These are phyloP conservation scores for Globisporangium sylvaticum DNA, from an alignment of 352 stramenopile species.

Conservation along the genomic window DNA sequence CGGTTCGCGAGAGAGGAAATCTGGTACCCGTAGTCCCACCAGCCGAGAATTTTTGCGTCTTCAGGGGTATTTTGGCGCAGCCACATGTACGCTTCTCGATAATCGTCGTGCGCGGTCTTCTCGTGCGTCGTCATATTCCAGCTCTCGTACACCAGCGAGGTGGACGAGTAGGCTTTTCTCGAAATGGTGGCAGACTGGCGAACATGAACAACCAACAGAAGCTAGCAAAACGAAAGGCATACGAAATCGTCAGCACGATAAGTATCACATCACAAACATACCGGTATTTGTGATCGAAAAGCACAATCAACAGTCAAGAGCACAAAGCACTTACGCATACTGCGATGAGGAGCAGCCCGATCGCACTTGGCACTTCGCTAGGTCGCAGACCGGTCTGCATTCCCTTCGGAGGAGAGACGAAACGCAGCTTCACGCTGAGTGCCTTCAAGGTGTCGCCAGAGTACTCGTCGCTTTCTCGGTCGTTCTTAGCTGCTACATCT, in stretches of 20 bases:
- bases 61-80: slow-evolving; percentile 63
- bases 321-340: slow-evolving; percentile 35
- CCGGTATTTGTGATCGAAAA: not conserved
- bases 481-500: not conserved
- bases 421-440: slow-evolving; percentile 30
- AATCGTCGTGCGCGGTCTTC: slow-evolving; percentile 63
- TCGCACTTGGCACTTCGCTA: slow-evolving; percentile 20
- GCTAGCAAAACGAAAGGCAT: slow-evolving; percentile 21
- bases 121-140: slow-evolving; percentile 44
- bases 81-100: slow-evolving; percentile 82
- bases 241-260: not conserved
- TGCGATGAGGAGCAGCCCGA: slow-evolving; percentile 48
- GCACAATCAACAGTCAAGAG: not conserved
- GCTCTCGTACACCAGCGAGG: slow-evolving; percentile 67
- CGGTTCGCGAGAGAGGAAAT: slow-evolving; percentile 79
- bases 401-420: slow-evolving; percentile 14
- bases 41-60: slow-evolving; percentile 71
- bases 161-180: slow-evolving; percentile 76
- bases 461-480: slow-evolving; percentile 5
- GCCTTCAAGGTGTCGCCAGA: slow-evolving; percentile 28
- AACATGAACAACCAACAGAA: slow-evolving; percentile 67
- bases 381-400: slow-evolving; percentile 8
- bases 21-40: slow-evolving; percentile 89
- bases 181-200: slow-evolving; percentile 58
- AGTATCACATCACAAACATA: not conserved